These are phyloP conservation scores for Alternaria longipes DNA, from an alignment of 2,329 filamentous ascomycete genomes.

Conservation along the genomic window DNA sequence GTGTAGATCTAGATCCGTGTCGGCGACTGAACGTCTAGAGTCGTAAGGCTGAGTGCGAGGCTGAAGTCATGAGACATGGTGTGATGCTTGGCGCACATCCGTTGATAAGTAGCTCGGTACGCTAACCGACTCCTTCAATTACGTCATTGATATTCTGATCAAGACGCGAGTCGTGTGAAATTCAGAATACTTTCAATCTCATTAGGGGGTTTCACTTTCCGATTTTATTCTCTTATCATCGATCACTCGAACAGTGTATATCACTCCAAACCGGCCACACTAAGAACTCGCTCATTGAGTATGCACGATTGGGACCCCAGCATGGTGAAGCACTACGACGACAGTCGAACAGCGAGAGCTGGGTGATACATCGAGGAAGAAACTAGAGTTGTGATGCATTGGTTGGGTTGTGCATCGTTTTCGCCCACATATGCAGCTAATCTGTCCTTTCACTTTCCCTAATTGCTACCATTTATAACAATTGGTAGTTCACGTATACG, in stretches of 20 bases:
- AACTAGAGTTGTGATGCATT: not conserved
- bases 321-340: not conserved
- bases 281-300: not conserved
- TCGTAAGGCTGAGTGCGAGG: slow-evolving; percentile 1
- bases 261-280: not conserved
- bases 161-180: not conserved
- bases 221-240: not conserved
- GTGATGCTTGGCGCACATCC: not conserved
- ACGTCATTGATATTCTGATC: not conserved
- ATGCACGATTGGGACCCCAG: not conserved
- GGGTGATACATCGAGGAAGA: not conserved
- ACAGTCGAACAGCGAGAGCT: not conserved
- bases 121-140: not conserved
- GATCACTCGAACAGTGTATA: not conserved
- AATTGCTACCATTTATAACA: no score
- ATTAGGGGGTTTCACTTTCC: not conserved
- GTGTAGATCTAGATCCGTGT: not conserved
- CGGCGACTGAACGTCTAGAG: not conserved
- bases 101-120: not conserved
- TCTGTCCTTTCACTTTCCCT: not conserved
- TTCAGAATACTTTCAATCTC: no score
- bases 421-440: not conserved
- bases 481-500: no score
- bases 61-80: not conserved
- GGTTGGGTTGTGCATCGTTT: no score